phyloP scores from a whole-genome alignment of 495 filamentous ascomycete species.

The Cryomyces antarcticus region DNA sequence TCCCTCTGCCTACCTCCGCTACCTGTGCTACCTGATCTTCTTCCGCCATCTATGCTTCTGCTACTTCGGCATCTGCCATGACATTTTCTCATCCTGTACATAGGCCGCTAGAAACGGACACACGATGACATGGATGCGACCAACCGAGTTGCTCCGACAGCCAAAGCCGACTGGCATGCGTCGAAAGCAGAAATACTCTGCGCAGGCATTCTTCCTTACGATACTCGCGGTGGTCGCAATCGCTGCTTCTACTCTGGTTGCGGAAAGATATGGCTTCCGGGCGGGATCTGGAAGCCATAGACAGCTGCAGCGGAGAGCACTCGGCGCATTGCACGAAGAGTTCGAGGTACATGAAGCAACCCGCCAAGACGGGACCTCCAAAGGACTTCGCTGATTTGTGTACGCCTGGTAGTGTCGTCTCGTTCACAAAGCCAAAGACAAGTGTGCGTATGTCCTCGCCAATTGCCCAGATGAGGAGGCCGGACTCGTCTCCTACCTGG shows the following conservation, averaged over 20 bases:
- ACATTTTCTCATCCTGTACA: no score
- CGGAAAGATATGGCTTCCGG: neutral
- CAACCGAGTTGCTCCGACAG: no score
- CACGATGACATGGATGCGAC: no score
- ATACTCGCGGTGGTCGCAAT: conserved; percentile 10
- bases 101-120: no score
- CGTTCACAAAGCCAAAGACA: conserved; percentile 54
- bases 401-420: conserved; percentile 43
- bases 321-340: conserved; percentile 1
- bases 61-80: no score
- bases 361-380: neutral
- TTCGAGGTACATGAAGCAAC: conserved; percentile 5
- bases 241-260: conserved; percentile 4
- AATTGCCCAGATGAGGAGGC: conserved; percentile 84
- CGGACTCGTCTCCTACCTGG: conserved; percentile 72
- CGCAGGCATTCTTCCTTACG: conserved; percentile 18
- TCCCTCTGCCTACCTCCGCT: no score
- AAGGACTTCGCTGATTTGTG: neutral
- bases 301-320: neutral
- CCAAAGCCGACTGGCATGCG: neutral
- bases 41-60: no score
- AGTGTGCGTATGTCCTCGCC: conserved; percentile 66
- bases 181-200: conserved; percentile 8
- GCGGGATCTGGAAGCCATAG: neutral
- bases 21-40: no score